Conservation (phyloP, 1,284 basidiomycete genomes). For the Mycena sp. region DNA sequence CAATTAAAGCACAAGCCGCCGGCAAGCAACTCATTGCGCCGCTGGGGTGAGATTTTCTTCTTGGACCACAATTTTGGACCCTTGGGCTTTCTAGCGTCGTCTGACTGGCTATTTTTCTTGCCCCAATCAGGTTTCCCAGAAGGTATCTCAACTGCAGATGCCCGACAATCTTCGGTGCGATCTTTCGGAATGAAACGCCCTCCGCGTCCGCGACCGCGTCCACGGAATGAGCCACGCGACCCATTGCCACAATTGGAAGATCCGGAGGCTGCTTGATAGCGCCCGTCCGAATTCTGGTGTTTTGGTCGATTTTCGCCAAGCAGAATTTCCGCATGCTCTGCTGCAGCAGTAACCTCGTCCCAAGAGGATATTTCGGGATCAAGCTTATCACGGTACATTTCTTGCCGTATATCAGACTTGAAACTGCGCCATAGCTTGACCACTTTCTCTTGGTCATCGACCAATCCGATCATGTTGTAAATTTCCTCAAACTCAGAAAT, state of each 20-base stretch:
- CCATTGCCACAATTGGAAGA: too few species aligned
- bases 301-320: neutral
- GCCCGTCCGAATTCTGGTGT: too few species aligned
- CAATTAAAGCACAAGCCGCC: neutral
- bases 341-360: neutral
- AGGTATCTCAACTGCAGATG: neutral
- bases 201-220: too few species aligned
- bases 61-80: neutral
- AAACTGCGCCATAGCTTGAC: conserved; percentile 18
- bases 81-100: neutral
- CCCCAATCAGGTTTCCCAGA: too few species aligned
- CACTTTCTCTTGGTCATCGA: conserved; percentile 15
- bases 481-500: conserved; percentile 3
- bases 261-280: too few species aligned
- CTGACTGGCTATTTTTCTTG: neutral
- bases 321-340: neutral
- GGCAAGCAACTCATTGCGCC: neutral
- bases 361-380: conserved; percentile 6
- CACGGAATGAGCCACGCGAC: too few species aligned
- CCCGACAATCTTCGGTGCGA: neutral
- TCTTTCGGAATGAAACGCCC: neutral
- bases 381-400: conserved; percentile 3
- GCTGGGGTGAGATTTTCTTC: neutral
- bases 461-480: neutral
- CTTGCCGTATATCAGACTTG: conserved; percentile 7